Percentiles rank a stretch among this genome's conserved stretches.
Evolutionary conservation across 2,329 filamentous ascomycete genomes (phyloP).

Genomic region (Calycina marina): DNA sequence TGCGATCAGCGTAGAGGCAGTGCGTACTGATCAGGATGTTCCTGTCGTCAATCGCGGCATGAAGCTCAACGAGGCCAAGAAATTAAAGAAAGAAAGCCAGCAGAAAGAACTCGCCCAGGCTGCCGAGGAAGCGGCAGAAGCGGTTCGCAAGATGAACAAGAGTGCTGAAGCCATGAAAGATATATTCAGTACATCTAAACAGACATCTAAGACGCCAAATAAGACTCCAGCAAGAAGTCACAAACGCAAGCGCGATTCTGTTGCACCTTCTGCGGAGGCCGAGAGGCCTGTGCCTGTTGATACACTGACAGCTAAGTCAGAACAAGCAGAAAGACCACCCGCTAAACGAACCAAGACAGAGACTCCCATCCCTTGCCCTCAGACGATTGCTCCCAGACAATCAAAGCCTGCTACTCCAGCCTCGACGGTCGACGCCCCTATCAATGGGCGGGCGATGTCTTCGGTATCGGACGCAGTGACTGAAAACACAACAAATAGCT

Average conservation of each 20-base stretch:
- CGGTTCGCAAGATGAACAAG: slow-evolving; percentile 36
- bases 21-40: slow-evolving; percentile 41
- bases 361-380: slow-evolving; percentile 36
- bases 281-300: slow-evolving; percentile 13
- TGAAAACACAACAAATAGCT: slow-evolving; percentile 7
- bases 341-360: slow-evolving; percentile 41
- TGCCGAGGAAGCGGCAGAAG: slow-evolving; percentile 46
- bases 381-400: slow-evolving; percentile 18
- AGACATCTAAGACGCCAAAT: slow-evolving; percentile 9
- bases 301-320: slow-evolving; percentile 1
- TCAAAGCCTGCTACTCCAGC: slow-evolving; percentile 20
- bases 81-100: slow-evolving; percentile 61
- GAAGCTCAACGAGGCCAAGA: slow-evolving; percentile 68
- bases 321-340: slow-evolving; percentile 22
- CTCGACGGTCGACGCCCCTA: slow-evolving; percentile 1
- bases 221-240: slow-evolving; percentile 12
- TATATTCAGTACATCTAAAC: slow-evolving; percentile 17
- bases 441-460: slow-evolving; percentile 11
- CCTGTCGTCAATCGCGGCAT: slow-evolving; percentile 58
- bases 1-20: slow-evolving; percentile 35
- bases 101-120: slow-evolving; percentile 49
- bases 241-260: slow-evolving; percentile 22
- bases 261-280: slow-evolving; percentile 7
- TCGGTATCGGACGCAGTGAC: slow-evolving; percentile 9
- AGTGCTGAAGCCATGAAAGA: slow-evolving; percentile 31